Conservation (phyloP, 1,284 basidiomycete species). For the Baeospora myosura region DNA sequence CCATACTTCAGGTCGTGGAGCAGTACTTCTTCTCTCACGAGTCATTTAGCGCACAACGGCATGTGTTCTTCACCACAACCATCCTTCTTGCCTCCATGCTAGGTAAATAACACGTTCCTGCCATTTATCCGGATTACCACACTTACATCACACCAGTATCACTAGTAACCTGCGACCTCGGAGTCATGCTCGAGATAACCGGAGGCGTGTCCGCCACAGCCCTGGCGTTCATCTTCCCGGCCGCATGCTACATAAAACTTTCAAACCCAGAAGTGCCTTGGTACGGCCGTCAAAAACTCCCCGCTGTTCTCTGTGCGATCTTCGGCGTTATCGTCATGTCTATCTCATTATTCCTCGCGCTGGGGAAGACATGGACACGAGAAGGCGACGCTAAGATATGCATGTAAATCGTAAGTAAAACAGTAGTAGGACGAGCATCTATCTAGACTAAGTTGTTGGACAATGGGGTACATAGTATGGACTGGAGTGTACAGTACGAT, state of each 20-base stretch:
- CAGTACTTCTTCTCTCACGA: slow-evolving; percentile 89
- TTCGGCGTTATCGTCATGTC: slow-evolving; percentile 81
- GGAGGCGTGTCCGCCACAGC: slow-evolving; percentile 93
- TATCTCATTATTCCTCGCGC: slow-evolving; percentile 67
- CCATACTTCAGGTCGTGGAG: slow-evolving; percentile 65
- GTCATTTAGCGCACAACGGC: slow-evolving; percentile 73
- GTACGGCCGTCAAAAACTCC: slow-evolving; percentile 64
- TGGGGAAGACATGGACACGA: slow-evolving; percentile 69
- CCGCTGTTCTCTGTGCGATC: slow-evolving; percentile 62
- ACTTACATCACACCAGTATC: slow-evolving; percentile 50
- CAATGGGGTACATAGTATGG: slow-evolving; percentile 7
- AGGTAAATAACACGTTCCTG: slow-evolving; percentile 44
- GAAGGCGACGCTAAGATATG: slow-evolving; percentile 67
- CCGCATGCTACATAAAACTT: slow-evolving; percentile 80
- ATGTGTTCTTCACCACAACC: slow-evolving; percentile 85
- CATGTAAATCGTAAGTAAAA: slow-evolving; percentile 26
- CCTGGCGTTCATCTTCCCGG: slow-evolving; percentile 91
- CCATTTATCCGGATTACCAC: slow-evolving; percentile 3
- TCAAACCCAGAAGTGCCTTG: slow-evolving; percentile 50
- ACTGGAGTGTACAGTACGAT: slow-evolving; percentile 10
- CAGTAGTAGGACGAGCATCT: neutral
- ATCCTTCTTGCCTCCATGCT: slow-evolving; percentile 82
- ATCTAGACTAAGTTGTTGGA: neutral
- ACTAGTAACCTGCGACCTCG: slow-evolving; percentile 91
- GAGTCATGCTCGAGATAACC: slow-evolving; percentile 95